phyloP scores from a whole-genome alignment of 2,329 filamentous ascomycete genomes.

The Sodiomyces alkalinus region DNA sequence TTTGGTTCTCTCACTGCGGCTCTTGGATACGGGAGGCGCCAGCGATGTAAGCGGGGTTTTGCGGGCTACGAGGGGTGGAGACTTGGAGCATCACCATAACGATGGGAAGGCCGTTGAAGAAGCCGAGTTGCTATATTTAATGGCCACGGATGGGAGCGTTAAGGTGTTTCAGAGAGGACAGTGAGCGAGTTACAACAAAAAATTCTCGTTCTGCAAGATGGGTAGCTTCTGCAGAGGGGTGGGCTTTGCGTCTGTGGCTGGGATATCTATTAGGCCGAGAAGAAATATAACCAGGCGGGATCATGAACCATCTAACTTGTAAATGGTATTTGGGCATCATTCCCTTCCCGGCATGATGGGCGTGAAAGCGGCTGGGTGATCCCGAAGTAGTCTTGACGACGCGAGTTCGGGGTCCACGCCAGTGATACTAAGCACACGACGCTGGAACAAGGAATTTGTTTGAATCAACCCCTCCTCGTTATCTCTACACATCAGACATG shows the following conservation, averaged over 20 bases:
- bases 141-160: slow-evolving; percentile 64
- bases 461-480: no score
- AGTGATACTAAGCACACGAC: no score
- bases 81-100: slow-evolving; percentile 8
- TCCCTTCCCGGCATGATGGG: background rate
- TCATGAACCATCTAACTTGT: background rate
- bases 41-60: slow-evolving; percentile 83
- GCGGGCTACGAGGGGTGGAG: slow-evolving; percentile 49
- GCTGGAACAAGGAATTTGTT: no score
- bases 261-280: no score
- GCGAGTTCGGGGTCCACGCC: no score
- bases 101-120: slow-evolving; percentile 26
- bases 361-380: no score
- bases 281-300: background rate
- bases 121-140: slow-evolving; percentile 67
- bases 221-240: no score
- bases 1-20: slow-evolving; percentile 55
- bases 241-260: no score
- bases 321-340: background rate
- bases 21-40: slow-evolving; percentile 77
- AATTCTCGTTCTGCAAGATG: slow-evolving; percentile 1
- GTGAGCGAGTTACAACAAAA: slow-evolving; percentile 10
- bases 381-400: no score
- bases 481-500: no score
- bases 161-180: slow-evolving; percentile 75